Evolutionary conservation across 2,329 filamentous ascomycete species (phyloP), one percentile per base, ranked within the genome.

Genomic region (Fusarium nanum): DNA sequence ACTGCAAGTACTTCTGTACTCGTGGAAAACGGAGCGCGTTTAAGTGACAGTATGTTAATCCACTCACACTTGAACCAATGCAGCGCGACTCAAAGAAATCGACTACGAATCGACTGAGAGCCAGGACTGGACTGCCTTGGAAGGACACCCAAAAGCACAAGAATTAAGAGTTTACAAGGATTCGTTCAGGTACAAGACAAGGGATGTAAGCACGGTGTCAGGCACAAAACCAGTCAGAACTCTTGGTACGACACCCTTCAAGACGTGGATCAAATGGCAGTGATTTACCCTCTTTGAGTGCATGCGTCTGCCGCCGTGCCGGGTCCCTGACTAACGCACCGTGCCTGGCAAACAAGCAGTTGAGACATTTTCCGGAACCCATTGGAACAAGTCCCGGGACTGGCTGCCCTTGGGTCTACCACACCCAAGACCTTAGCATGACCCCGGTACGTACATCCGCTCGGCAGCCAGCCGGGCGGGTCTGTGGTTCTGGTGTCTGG

Each of bases 301-400:
- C 62, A 54, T 75, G 73, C 73, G 62, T 74, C 63, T 70, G 64
- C 65, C 54, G 64, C 62, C 34, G 41, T 72, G 57, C 48, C 41
- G 52, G 73, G 73, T 70, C 72, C 72, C 69, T 71, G 72, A 72
- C 73, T 75, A 75, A 75, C 67, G 71, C 71, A 75, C 67, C 68
- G 73, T 75, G 73, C 73, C 73, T 72, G 60, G 60, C 20, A 62
- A 62, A 49, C 60, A 71, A 63, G 55, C 34, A 57, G 56, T 52
- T 74, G 73, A 75, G 71, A 72, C 68, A 75, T 75, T 75, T 75
- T 74, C 56, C 61, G 58, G 61, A 67, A 54, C 52, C 5, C 60
- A 46, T 54, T 63, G 23, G 40, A 40, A 50, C 27, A 37, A 20
- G 45, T 34, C 30, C 61, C 61, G 52, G 40, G n/a, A 68, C 56